A percentile compares a stretch with the other conserved stretches of the same genome.
phyloP scores from a whole-genome alignment of 2,329 filamentous ascomycete species.

The Alternaria sp. region DNA sequence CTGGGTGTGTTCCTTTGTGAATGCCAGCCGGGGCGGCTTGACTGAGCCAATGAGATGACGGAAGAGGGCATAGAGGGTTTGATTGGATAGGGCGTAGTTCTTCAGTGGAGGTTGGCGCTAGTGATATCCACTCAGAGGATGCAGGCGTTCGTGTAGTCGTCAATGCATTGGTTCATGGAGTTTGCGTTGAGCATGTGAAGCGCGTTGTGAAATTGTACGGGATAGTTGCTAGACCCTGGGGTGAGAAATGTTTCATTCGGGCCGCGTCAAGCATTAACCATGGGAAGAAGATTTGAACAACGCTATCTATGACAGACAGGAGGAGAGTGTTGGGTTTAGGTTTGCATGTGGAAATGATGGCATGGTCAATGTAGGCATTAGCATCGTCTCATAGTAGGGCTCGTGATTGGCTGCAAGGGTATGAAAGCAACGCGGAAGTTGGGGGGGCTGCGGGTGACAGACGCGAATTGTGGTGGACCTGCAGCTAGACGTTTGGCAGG shows the following conservation, averaged over 20 bases:
- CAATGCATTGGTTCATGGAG: slow-evolving; percentile 34
- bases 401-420: slow-evolving; percentile 9
- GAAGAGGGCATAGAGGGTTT: slow-evolving; percentile 24
- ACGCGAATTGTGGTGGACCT: slow-evolving; percentile 12
- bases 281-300: background rate
- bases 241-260: background rate
- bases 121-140: slow-evolving; percentile 19
- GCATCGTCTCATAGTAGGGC: background rate
- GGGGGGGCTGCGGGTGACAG: slow-evolving; percentile 6
- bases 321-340: background rate
- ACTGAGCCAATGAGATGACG: slow-evolving; percentile 37
- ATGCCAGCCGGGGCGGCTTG: slow-evolving; percentile 32
- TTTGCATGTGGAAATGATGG: slow-evolving; percentile 14
- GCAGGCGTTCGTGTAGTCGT: slow-evolving; percentile 17
- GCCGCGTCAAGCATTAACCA: slow-evolving; percentile 8
- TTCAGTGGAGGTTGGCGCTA: slow-evolving; percentile 25
- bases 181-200: slow-evolving; percentile 12
- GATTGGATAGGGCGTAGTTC: slow-evolving; percentile 35
- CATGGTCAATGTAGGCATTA: slow-evolving; percentile 8
- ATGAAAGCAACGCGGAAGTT: slow-evolving; percentile 8
- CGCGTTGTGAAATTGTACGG: background rate
- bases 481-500: slow-evolving; percentile 15
- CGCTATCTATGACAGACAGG: background rate
- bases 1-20: slow-evolving; percentile 28
- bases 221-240: background rate